Conservation (phyloP, 1,284 basidiomycete species). For the Sporisorium exsertum region DNA sequence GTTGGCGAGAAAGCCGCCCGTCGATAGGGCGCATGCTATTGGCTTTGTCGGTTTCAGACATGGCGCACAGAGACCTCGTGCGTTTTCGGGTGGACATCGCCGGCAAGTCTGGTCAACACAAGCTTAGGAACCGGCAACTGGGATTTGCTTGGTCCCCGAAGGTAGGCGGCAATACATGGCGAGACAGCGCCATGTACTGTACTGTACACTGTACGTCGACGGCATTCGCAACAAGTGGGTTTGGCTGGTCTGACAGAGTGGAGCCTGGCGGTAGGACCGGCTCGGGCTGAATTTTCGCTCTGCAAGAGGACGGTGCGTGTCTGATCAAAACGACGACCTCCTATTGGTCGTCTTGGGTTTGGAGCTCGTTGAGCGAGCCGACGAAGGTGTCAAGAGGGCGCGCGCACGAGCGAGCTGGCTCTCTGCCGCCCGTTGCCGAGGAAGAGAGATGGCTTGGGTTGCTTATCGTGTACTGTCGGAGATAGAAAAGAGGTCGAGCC, state of each 20-base stretch:
- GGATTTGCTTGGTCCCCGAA: neutral
- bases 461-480: slow-evolving; percentile 28
- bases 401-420: neutral
- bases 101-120: neutral
- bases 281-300: neutral
- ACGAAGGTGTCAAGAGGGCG: too few species aligned
- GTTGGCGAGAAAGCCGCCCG: neutral
- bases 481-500: slow-evolving; percentile 28
- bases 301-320: neutral
- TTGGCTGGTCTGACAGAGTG: too few species aligned
- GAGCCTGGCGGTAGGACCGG: neutral
- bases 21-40: neutral
- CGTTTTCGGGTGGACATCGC: neutral
- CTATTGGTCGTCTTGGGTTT: neutral
- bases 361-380: neutral
- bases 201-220: too few species aligned
- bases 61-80: neutral
- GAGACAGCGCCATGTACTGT: slow-evolving; percentile 6
- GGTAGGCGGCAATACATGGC: slow-evolving; percentile 1
- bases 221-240: neutral
- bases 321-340: neutral
- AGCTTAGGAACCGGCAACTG: slow-evolving; percentile 3
- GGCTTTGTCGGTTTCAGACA: neutral
- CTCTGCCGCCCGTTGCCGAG: too few species aligned
- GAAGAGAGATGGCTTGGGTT: too few species aligned